Base-by-base conservation (phyloP, 805 yeast species). In the Starmerella bacillaris region DNA sequence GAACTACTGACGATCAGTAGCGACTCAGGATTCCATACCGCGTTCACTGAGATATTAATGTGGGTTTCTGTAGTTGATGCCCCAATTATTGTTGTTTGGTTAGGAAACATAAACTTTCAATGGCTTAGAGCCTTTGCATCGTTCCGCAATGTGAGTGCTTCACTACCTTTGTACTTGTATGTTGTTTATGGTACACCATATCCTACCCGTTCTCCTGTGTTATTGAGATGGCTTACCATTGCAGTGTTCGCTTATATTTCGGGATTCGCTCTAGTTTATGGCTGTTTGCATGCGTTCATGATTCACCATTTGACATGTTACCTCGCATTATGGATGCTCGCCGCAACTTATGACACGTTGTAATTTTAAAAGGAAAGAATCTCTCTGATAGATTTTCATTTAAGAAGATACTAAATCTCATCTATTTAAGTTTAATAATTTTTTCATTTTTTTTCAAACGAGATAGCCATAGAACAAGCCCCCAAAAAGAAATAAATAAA, bases 121-220 rank as follows among this genome's bases (percentile, higher is more conserved):
- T 80, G 93, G 92, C 66, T 65, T 35, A 76, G 86, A 1, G 80
- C 92, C 12, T 80, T 80, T 48, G 70, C 78, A 3, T 74, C 92
- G 0, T 83, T 78, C 49, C 84, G 78, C 50, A 80, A 80, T 49
- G 59, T 77, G 30, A 52, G 76, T 33, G 77, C 92, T 0, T 67
- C 78, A 14, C 58, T 75, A 6, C 92, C 93, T 0, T n/a, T 44
- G 2, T 35, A 35, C 17, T 8, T 31, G 11, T 36, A 26, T 27
- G 37, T 35, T 3, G 28, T 35, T 5, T 16, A 18, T 9, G 31
- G 32, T 14, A 8, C 32, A 14, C 32, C 32, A 22, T 29, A 12
- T 14, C 32, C 32, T n/a, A 5, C 22, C 15, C 21, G 22, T 11
- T 29, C 32, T 9, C 19, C 32, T 5, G 6, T 29, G 32, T 22